Conservation (phyloP, 805 yeast species). For the Ogataea populi-albae region DNA sequence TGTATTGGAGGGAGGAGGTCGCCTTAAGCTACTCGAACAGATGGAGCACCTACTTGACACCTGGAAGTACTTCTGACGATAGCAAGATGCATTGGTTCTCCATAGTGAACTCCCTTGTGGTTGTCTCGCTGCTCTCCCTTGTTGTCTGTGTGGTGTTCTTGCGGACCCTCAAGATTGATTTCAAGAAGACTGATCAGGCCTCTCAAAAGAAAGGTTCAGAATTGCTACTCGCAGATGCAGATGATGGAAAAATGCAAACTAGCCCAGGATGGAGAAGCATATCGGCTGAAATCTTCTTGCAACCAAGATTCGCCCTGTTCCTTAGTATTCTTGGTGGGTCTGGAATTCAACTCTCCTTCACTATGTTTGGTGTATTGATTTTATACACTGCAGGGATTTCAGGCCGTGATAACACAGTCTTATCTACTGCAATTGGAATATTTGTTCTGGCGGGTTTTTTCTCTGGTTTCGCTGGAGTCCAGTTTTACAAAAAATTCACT, state of each 20-base stretch:
- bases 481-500: slow-evolving; percentile 55
- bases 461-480: slow-evolving; percentile 70
- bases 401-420: slow-evolving; percentile 61
- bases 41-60: slow-evolving; percentile 59
- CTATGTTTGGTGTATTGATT: slow-evolving; percentile 58
- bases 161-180: slow-evolving; percentile 51
- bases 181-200: slow-evolving; percentile 24
- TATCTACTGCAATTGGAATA: slow-evolving; percentile 56
- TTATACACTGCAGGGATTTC: slow-evolving; percentile 57
- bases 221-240: slow-evolving; percentile 9
- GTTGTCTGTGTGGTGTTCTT: slow-evolving; percentile 64
- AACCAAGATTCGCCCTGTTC: slow-evolving; percentile 47
- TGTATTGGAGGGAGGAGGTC: slow-evolving; percentile 82
- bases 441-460: slow-evolving; percentile 70
- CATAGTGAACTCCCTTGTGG: slow-evolving; percentile 64
- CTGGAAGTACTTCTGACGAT: slow-evolving; percentile 45
- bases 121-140: slow-evolving; percentile 58
- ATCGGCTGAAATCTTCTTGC: slow-evolving; percentile 49
- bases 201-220: slow-evolving; percentile 16
- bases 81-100: slow-evolving; percentile 75
- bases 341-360: slow-evolving; percentile 71
- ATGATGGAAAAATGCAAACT: slow-evolving; percentile 4
- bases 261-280: slow-evolving; percentile 56
- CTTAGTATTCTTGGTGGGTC: slow-evolving; percentile 62
- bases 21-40: slow-evolving; percentile 62